Conservation (phyloP, 1,139 yeast genomes). For the Torulaspora pretoriensis region DNA sequence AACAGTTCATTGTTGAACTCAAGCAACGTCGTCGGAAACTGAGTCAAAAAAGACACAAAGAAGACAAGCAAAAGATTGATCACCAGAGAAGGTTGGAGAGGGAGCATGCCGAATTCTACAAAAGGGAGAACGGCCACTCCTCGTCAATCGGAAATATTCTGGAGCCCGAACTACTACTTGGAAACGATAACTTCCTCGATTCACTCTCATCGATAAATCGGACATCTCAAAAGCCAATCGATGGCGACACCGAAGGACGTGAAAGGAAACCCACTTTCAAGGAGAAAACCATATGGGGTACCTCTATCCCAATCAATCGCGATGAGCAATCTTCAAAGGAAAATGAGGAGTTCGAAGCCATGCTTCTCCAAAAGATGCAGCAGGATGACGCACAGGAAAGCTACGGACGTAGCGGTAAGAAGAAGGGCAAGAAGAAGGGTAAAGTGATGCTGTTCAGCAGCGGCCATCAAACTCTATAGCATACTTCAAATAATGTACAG, state of each 20-base stretch:
- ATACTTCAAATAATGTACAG: constrained; percentile 1
- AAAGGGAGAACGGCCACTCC: constrained; percentile 47
- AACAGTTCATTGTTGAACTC: constrained; percentile 55
- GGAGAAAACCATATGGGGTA: constrained; percentile 59
- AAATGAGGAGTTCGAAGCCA: constrained; percentile 31
- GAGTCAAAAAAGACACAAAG: constrained; percentile 53
- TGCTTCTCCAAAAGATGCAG: constrained; percentile 28
- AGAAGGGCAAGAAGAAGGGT: constrained; percentile 26
- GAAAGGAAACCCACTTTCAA: constrained; percentile 12
- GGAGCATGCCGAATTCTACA: constrained; percentile 53
- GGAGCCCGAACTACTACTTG: background rate
- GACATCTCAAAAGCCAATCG: constrained; percentile 2
- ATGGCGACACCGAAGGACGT: constrained; percentile 2
- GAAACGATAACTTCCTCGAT: constrained; percentile 12
- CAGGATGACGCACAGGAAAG: constrained; percentile 11
- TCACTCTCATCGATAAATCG: constrained; percentile 16
- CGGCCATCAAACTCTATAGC: constrained; percentile 15
- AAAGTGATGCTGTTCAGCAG: constrained; percentile 32
- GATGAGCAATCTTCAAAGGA: constrained; percentile 30
- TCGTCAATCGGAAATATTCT: constrained; percentile 1
- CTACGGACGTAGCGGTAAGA: constrained; percentile 15
- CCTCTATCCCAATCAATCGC: constrained; percentile 43
- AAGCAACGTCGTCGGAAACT: constrained; percentile 54
- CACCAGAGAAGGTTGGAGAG: constrained; percentile 63
- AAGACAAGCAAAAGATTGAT: constrained; percentile 57